Evolutionary conservation across 768 basidiomycete genomes (phyloP).

Genomic region (Boletus patriciae): DNA sequence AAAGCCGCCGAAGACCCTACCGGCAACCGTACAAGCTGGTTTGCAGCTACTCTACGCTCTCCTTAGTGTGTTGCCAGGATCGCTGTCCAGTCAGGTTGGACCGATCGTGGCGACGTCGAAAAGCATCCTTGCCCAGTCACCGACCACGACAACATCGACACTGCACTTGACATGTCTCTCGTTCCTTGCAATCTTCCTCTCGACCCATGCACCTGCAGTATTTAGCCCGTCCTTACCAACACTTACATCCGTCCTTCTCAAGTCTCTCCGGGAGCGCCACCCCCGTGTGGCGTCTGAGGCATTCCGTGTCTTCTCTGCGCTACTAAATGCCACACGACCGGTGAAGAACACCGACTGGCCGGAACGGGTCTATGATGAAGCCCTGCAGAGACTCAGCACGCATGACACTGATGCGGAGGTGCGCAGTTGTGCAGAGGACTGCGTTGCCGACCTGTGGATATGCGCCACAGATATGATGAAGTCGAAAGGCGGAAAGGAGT

Average conservation of each 20-base stretch:
- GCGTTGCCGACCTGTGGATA: slow-evolving; percentile 84
- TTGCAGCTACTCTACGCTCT: slow-evolving; percentile 77
- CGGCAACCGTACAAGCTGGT: slow-evolving; percentile 80
- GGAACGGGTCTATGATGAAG: slow-evolving; percentile 72
- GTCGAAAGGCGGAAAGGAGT: slow-evolving; percentile 67
- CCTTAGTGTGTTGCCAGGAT: slow-evolving; percentile 80
- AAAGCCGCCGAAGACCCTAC: slow-evolving; percentile 73
- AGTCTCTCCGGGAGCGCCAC: slow-evolving; percentile 75
- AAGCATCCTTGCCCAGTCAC: slow-evolving; percentile 61
- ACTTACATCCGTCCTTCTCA: slow-evolving; percentile 74
- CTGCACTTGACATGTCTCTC: slow-evolving; percentile 82
- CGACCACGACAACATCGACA: slow-evolving; percentile 74
- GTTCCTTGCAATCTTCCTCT: slow-evolving; percentile 84
- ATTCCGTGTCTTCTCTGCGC: slow-evolving; percentile 82
- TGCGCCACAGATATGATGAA: slow-evolving; percentile 74
- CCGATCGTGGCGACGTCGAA: slow-evolving; percentile 65
- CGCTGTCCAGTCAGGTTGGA: slow-evolving; percentile 65
- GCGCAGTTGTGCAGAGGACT: slow-evolving; percentile 75
- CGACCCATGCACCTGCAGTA: slow-evolving; percentile 55
- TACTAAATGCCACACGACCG: slow-evolving; percentile 76
- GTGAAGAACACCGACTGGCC: slow-evolving; percentile 65
- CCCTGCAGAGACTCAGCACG: slow-evolving; percentile 64
- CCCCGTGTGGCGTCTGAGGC: slow-evolving; percentile 87
- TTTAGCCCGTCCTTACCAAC: slow-evolving; percentile 61
- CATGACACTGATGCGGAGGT: slow-evolving; percentile 94